Evolutionary conservation across 805 yeast species (phyloP).

Genomic region (Wickerhamomyces canadensis): DNA sequence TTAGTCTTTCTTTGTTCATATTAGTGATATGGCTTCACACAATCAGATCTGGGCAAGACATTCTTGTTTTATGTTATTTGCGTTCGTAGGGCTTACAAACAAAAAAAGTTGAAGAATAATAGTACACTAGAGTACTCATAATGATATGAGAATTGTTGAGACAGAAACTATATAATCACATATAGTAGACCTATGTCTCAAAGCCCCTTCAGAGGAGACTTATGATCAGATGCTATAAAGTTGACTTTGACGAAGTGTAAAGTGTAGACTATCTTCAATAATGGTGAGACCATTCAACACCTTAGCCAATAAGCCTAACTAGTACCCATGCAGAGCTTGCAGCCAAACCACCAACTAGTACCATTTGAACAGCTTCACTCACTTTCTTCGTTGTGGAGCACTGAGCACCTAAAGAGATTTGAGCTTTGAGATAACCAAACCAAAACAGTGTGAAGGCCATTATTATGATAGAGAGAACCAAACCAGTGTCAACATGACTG

Average conservation of each 20-base stretch:
- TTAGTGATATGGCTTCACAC: too few relatives aligned
- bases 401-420: slow-evolving; percentile 77
- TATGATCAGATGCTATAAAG: too few relatives aligned
- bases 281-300: too few relatives aligned
- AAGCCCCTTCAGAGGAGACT: too few relatives aligned
- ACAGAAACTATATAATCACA: too few relatives aligned
- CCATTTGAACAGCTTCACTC: slow-evolving; percentile 86
- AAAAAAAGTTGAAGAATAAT: not conserved
- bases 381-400: slow-evolving; percentile 55
- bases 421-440: slow-evolving; percentile 83
- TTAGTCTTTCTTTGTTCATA: not conserved
- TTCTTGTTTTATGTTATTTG: too few relatives aligned
- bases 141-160: not conserved
- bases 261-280: too few relatives aligned
- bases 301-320: slow-evolving; percentile 69
- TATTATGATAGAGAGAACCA: slow-evolving; percentile 65
- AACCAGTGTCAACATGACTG: slow-evolving; percentile 66
- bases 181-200: too few relatives aligned
- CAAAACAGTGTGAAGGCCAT: slow-evolving; percentile 83
- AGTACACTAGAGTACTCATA: not conserved
- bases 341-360: slow-evolving; percentile 92
- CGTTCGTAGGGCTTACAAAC: too few relatives aligned
- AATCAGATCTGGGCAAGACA: too few relatives aligned
- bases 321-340: slow-evolving; percentile 96
- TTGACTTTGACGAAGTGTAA: too few relatives aligned